Base-by-base conservation (phyloP, 1,284 basidiomycete species). In the Athelia psychrophila region DNA sequence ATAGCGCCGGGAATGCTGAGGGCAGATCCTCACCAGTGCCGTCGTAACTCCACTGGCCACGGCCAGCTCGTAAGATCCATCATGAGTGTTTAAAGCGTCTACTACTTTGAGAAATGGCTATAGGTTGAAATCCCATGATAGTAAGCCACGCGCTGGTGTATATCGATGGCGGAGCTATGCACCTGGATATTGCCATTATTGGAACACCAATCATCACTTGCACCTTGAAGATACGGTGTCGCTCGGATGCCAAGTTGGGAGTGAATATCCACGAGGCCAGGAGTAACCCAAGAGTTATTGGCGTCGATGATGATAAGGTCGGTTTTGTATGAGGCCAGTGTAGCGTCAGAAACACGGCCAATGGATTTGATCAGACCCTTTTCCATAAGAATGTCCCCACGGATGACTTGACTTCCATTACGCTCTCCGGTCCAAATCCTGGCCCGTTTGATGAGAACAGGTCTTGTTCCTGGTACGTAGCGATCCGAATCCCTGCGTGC, bases 351-450 rank as follows among this genome's bases (percentile, higher is more conserved):
- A 22, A 73, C 65, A 44, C 71, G 59, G 0, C 80, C 81, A 36
- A 83, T 67, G 2, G 61, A 67, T 44, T 73, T 69, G 48, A 86
- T 72, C 23, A 87, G 55, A 1, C 84, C 84, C 38, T 73, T 70
- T 53, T 81, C 74, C 18, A 87, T 61, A 12, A 81, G 59, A 2
- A 87, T 60, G 54, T 84, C 79, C 0, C 82, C 86, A 45, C 74
- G 65, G 5, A 91, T 64, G 16, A 91, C 71, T 60, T 90, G 79
- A 3, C 68, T 71, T 1, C 84, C 86, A 42, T 79, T 75, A 20
- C 79, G 59, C 36, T 75, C 76, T 0, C 91, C 91, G 0, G 91
- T 93, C 88, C 90, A 92, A n/a, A 95, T 75, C 3, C 80, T 86
- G 1, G 83, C 91, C 61, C 94, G 92, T 60, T 74, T 76, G 56